phyloP scores from a whole-genome alignment of 495 filamentous ascomycete species.

The Trichocladium antarcticum region DNA sequence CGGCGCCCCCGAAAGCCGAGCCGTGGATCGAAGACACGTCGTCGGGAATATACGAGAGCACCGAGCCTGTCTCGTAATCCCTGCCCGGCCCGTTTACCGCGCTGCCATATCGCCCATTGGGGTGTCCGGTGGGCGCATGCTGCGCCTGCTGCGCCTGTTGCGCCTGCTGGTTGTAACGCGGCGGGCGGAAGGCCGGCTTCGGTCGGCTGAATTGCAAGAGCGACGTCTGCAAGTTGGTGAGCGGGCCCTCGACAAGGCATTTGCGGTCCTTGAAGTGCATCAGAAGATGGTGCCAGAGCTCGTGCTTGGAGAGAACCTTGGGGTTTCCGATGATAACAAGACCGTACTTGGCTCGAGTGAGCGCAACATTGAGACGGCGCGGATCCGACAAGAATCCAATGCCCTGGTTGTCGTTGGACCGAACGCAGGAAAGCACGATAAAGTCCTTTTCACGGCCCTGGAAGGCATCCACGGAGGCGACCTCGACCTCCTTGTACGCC shows the following conservation, averaged over 20 bases:
- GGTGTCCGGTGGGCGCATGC: slow-evolving; percentile 69
- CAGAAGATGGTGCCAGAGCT: slow-evolving; percentile 92
- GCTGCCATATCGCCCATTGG: slow-evolving; percentile 32
- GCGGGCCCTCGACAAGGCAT: slow-evolving; percentile 91
- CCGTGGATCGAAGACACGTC: slow-evolving; percentile 95
- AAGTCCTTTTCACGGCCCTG: slow-evolving; percentile 99
- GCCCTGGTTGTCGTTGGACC: slow-evolving; percentile 97
- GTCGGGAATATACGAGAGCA: slow-evolving; percentile 89
- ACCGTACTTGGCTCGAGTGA: slow-evolving; percentile 94
- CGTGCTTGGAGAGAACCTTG: slow-evolving; percentile 95
- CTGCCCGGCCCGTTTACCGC: slow-evolving; percentile 44
- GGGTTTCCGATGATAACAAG: slow-evolving; percentile 95
- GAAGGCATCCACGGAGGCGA: slow-evolving; percentile 97
- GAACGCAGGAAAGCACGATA: slow-evolving; percentile 95
- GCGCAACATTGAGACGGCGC: slow-evolving; percentile 94
- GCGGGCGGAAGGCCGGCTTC: slow-evolving; percentile 83
- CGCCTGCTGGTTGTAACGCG: slow-evolving; percentile 47
- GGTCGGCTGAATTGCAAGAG: slow-evolving; percentile 91
- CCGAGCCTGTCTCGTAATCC: slow-evolving; percentile 79
- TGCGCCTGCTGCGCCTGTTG: slow-evolving; percentile 4
- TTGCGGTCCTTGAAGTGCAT: slow-evolving; percentile 96
- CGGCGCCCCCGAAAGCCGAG: slow-evolving; percentile 75
- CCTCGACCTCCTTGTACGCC: slow-evolving; percentile 96
- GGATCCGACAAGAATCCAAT: slow-evolving; percentile 99
- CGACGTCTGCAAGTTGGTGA: slow-evolving; percentile 89